Evolutionary conservation across 2,329 filamentous ascomycete genomes (phyloP).

Genomic region (Dactylellina cionopaga): DNA sequence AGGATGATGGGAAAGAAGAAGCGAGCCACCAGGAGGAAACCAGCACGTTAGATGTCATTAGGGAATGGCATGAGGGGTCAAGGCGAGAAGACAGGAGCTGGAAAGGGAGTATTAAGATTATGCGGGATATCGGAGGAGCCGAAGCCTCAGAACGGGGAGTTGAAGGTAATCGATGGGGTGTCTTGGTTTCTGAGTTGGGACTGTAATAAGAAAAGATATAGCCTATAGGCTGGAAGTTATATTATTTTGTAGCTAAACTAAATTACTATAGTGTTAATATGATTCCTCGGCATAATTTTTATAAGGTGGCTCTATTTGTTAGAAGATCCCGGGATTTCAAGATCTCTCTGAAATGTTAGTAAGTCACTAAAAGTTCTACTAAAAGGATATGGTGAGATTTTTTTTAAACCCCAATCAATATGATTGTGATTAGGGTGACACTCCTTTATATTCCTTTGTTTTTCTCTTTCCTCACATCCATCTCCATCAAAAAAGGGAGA

Average conservation of each 20-base stretch:
- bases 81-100: conserved; percentile 13
- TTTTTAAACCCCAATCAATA: not conserved
- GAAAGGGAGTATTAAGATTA: conserved; percentile 17
- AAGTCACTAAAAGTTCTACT: too few relatives aligned
- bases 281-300: too few relatives aligned
- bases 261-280: too few relatives aligned
- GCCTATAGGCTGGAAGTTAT: too few relatives aligned
- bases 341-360: too few relatives aligned
- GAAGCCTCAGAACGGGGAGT: conserved; percentile 26
- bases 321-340: too few relatives aligned
- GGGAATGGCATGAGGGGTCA: conserved; percentile 21
- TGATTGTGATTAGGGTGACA: not conserved
- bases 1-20: not conserved
- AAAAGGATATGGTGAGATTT: too few relatives aligned
- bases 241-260: too few relatives aligned
- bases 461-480: conserved; percentile 10
- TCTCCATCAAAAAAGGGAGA: not conserved
- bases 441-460: conserved; percentile 15
- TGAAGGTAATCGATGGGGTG: conserved; percentile 33
- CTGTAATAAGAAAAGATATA: not conserved
- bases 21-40: not conserved
- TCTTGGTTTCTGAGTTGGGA: conserved; percentile 31
- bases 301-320: too few relatives aligned
- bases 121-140: conserved; percentile 27
- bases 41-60: conserved; percentile 21